Conservation (phyloP, 2,329 filamentous ascomycete genomes). For the Orbilia oligospora region DNA sequence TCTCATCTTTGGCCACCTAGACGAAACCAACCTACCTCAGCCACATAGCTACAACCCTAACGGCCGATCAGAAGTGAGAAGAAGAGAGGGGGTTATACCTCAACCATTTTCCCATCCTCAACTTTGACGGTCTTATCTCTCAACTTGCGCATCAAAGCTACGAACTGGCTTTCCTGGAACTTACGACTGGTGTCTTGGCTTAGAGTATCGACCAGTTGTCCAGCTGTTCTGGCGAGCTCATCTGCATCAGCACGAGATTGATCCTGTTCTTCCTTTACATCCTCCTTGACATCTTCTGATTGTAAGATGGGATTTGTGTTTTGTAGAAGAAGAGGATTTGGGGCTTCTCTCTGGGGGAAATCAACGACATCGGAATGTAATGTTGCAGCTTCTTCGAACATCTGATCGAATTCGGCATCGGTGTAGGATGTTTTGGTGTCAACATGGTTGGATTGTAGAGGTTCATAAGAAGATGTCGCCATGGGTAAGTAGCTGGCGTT, state of each 20-base stretch:
- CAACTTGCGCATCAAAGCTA: constrained; percentile 82
- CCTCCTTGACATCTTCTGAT: constrained; percentile 49
- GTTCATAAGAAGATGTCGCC: neutral
- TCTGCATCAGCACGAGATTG: constrained; percentile 71
- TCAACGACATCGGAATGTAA: constrained; percentile 15
- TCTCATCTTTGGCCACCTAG: neutral
- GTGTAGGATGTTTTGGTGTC: constrained; percentile 36
- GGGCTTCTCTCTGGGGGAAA: constrained; percentile 42
- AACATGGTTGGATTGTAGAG: constrained; percentile 4
- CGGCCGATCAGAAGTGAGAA: neutral
- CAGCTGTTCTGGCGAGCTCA: constrained; percentile 80
- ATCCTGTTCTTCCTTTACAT: constrained; percentile 64
- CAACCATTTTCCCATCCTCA: constrained; percentile 78
- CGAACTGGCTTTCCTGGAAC: constrained; percentile 83
- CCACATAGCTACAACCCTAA: constrained; percentile 2
- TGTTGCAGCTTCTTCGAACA: constrained; percentile 58
- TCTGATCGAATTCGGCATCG: constrained; percentile 59
- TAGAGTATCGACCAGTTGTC: constrained; percentile 78
- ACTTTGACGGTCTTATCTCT: constrained; percentile 80
- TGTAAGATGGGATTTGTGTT: neutral
- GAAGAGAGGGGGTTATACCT: constrained; percentile 63
- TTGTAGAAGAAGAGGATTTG: constrained; percentile 22
- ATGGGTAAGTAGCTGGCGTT: constrained; percentile 21
- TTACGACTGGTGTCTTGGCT: constrained; percentile 78
- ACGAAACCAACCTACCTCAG: neutral